phyloP scores from a whole-genome alignment of 768 basidiomycete species.

The Gelatoporia subvermispora region DNA sequence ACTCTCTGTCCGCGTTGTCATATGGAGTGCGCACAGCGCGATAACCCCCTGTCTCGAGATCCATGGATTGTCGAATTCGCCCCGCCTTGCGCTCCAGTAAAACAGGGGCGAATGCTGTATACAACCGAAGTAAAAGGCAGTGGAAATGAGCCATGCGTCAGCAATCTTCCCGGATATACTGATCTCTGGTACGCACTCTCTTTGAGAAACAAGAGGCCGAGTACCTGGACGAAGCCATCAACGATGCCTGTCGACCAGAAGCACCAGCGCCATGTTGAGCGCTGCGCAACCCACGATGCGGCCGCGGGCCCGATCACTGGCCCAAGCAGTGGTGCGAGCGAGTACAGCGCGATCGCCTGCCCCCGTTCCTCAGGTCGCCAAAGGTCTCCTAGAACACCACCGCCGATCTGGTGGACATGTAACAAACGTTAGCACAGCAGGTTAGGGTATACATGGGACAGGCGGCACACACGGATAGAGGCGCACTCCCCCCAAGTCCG shows the following conservation, averaged over 20 bases:
- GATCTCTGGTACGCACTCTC: constrained; percentile 58
- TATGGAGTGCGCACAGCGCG: constrained; percentile 44
- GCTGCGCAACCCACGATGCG: constrained; percentile 60
- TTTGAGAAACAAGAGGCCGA: constrained; percentile 52
- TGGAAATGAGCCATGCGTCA: too few relatives aligned
- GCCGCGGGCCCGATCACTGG: constrained; percentile 60
- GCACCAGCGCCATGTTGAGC: constrained; percentile 69
- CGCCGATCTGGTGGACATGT: constrained; percentile 50
- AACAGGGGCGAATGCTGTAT: constrained; percentile 23
- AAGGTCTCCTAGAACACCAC: constrained; percentile 58
- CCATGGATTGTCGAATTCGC: constrained; percentile 37
- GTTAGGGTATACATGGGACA: too few relatives aligned
- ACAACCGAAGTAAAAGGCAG: too few relatives aligned
- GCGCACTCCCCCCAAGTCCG: constrained; percentile 34
- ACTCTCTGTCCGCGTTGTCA: constrained; percentile 41
- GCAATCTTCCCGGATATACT: too few relatives aligned
- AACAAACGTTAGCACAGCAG: too few relatives aligned
- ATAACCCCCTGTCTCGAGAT: constrained; percentile 39
- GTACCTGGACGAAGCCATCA: constrained; percentile 46
- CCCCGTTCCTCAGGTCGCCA: constrained; percentile 61
- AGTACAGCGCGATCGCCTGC: constrained; percentile 58
- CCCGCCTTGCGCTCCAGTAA: constrained; percentile 47
- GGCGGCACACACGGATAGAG: constrained; percentile 29
- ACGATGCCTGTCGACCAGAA: constrained; percentile 67
- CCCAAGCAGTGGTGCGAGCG: constrained; percentile 60